Conservation (phyloP, 1,139 yeast species). For the Hansenula anomala region DNA sequence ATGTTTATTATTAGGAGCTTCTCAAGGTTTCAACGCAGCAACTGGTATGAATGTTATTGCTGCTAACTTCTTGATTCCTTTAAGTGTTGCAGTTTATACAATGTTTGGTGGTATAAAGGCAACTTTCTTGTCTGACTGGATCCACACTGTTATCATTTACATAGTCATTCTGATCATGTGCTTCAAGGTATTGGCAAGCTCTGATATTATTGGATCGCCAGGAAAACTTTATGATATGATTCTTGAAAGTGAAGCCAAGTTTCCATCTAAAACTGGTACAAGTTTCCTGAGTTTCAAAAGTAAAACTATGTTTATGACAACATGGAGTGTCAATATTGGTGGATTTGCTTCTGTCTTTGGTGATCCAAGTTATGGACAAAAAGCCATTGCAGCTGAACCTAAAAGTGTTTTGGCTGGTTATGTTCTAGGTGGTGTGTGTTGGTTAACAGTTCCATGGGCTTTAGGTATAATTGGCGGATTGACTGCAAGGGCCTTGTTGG, state of each 20-base stretch:
- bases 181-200: conserved; percentile 28
- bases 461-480: conserved; percentile 35
- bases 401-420: conserved; percentile 32
- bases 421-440: conserved; percentile 35
- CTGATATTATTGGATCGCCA: conserved; percentile 31
- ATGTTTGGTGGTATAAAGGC: conserved; percentile 50
- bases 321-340: conserved; percentile 29
- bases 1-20: conserved; percentile 39
- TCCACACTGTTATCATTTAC: conserved; percentile 39
- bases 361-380: conserved; percentile 39
- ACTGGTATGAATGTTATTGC: conserved; percentile 48
- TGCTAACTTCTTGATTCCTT: conserved; percentile 44
- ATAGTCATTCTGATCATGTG: conserved; percentile 30
- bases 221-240: conserved; percentile 33
- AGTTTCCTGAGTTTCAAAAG: conserved; percentile 18
- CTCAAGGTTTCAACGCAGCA: conserved; percentile 37
- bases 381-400: conserved; percentile 39
- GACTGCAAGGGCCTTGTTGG: conserved; percentile 31
- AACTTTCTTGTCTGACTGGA: conserved; percentile 41
- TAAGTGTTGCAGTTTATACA: conserved; percentile 49
- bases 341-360: conserved; percentile 35
- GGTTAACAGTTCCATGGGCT: conserved; percentile 38
- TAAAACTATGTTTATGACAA: conserved; percentile 19
- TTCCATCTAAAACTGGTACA: conserved; percentile 23
- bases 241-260: conserved; percentile 23